phyloP scores from a whole-genome alignment of 768 basidiomycete genomes.

The Dentipellis fragilis region DNA sequence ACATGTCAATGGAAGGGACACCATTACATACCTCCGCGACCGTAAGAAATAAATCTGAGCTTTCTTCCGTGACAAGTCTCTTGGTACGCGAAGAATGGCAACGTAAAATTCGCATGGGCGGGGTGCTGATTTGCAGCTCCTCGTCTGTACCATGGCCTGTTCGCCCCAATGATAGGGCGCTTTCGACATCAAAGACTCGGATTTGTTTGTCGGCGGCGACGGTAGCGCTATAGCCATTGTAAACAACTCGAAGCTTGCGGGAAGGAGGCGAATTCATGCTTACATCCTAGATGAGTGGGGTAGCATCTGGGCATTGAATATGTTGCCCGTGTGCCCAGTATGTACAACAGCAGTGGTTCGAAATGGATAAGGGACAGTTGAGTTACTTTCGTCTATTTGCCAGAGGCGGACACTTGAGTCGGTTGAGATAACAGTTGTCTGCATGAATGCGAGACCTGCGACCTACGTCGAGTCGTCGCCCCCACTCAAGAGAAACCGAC shows the following conservation, averaged over 20 bases:
- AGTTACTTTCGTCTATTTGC: slow-evolving; percentile 45
- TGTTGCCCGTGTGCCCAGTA: slow-evolving; percentile 76
- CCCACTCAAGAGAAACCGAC: slow-evolving; percentile 54
- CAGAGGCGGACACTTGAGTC: slow-evolving; percentile 61
- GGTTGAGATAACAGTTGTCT: neutral
- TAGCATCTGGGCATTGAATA: slow-evolving; percentile 77
- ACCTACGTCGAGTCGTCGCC: slow-evolving; percentile 66
- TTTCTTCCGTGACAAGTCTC: slow-evolving; percentile 69
- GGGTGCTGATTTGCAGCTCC: neutral
- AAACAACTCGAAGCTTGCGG: slow-evolving; percentile 4
- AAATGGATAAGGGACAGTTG: slow-evolving; percentile 42
- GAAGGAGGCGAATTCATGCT: slow-evolving; percentile 15
- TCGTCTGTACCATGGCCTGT: neutral
- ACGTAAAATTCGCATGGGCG: slow-evolving; percentile 27
- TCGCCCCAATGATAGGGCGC: neutral
- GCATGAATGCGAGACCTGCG: neutral
- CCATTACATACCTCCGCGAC: slow-evolving; percentile 55
- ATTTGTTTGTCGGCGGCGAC: slow-evolving; percentile 72
- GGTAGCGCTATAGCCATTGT: slow-evolving; percentile 37
- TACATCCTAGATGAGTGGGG: slow-evolving; percentile 74
- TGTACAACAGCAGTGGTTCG: slow-evolving; percentile 55
- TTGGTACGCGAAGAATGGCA: slow-evolving; percentile 74
- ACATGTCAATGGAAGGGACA: slow-evolving; percentile 11
- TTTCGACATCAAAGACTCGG: slow-evolving; percentile 59
- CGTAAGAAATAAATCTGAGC: slow-evolving; percentile 65